These are phyloP conservation scores for Brassica nigra DNA, from an alignment of 345 rosid genomes.

Conservation along the genomic window DNA sequence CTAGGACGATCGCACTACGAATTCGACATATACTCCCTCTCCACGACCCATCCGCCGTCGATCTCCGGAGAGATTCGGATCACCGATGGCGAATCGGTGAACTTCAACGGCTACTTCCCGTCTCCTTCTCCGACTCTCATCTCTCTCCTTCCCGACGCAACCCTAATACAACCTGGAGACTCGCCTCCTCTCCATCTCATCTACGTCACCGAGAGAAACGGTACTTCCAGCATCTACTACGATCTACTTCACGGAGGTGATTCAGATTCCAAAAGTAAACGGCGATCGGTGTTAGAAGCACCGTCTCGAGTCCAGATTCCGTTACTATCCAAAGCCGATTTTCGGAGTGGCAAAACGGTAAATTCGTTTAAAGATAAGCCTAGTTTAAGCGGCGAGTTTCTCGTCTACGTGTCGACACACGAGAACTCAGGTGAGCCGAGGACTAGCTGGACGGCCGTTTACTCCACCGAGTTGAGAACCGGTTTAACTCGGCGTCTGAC, in stretches of 20 bases:
- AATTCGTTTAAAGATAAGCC: slow-evolving; percentile 81
- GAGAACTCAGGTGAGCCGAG: slow-evolving; percentile 68
- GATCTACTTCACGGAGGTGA: slow-evolving; percentile 45
- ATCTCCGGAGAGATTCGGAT: slow-evolving; percentile 49
- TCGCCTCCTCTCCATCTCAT: slow-evolving; percentile 52
- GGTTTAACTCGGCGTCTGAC: slow-evolving; percentile 70
- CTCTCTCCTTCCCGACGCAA: slow-evolving; percentile 40
- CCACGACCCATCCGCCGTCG: slow-evolving; percentile 41
- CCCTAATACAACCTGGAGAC: slow-evolving; percentile 30
- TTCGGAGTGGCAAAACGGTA: slow-evolving; percentile 39
- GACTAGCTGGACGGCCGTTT: slow-evolving; percentile 79
- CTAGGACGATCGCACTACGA: slow-evolving; percentile 66
- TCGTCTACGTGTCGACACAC: slow-evolving; percentile 81
- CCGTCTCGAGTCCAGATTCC: slow-evolving; percentile 55
- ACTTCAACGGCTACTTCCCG: slow-evolving; percentile 87
- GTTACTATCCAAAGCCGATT: slow-evolving; percentile 39
- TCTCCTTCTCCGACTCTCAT: slow-evolving; percentile 50
- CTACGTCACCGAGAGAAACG: slow-evolving; percentile 79
- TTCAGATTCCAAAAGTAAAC: slow-evolving; percentile 18
- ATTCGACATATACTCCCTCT: slow-evolving; percentile 71
- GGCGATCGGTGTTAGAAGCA: slow-evolving; percentile 53
- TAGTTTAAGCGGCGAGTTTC: slow-evolving; percentile 50
- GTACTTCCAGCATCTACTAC: slow-evolving; percentile 60
- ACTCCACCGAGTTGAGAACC: slow-evolving; percentile 61
- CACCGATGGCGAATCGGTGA: slow-evolving; percentile 75